phyloP scores from a whole-genome alignment of 139 green algal species.

The Astrephomene gubernaculifera region DNA sequence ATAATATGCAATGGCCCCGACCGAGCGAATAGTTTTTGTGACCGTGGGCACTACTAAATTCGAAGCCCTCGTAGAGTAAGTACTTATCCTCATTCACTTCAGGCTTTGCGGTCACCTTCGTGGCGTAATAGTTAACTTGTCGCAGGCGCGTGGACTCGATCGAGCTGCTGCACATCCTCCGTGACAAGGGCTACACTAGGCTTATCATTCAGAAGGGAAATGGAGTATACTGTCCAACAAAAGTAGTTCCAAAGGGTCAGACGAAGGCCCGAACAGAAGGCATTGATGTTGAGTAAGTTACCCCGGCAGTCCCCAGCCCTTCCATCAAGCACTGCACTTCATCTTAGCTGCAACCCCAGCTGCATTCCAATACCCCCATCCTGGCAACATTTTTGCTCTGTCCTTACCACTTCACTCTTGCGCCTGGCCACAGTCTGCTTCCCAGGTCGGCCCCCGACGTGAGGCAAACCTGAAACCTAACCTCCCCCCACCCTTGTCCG shows the following conservation, averaged over 20 bases:
- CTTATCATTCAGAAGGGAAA: conserved; percentile 79
- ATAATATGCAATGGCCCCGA: conserved; percentile 22
- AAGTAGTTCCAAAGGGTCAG: conserved; percentile 58
- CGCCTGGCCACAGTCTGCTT: no score
- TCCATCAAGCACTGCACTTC: no score
- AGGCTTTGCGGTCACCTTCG: background rate
- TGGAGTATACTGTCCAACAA: conserved; percentile 56
- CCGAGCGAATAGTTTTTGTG: conserved; percentile 67
- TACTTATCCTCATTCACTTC: background rate
- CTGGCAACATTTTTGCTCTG: no score
- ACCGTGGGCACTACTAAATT: conserved; percentile 92
- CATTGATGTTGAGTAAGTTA: conserved; percentile 62
- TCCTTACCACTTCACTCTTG: no score
- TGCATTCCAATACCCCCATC: no score
- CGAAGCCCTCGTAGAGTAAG: conserved; percentile 74
- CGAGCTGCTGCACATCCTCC: conserved; percentile 60
- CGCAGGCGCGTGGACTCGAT: conserved; percentile 67
- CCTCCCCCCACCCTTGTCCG: background rate
- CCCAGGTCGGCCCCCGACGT: no score
- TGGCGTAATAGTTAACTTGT: background rate
- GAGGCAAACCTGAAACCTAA: no score
- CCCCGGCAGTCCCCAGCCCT: no score
- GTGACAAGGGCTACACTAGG: conserved; percentile 65
- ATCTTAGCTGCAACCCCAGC: no score
- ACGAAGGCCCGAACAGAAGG: conserved; percentile 45